Percentiles rank a stretch among this genome's conserved stretches.
Conservation (phyloP, 2,329 filamentous ascomycete species). For the Sclerotinia nivalis region DNA sequence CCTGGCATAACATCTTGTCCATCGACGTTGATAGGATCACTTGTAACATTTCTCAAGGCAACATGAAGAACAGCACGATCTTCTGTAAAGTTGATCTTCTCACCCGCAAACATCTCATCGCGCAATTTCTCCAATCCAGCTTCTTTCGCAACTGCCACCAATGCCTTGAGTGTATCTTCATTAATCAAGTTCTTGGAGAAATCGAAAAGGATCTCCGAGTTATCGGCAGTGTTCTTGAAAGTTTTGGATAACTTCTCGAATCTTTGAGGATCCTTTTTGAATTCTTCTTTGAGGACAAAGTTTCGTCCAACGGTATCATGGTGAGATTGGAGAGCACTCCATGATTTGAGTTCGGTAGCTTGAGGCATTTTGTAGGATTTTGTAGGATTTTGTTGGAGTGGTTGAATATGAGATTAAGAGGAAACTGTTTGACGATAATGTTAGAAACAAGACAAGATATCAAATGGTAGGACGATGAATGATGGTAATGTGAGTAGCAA, state of each 20-base stretch:
- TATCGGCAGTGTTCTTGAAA: constrained; percentile 76
- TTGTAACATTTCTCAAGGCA: constrained; percentile 86
- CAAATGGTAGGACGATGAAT: background rate
- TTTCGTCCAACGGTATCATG: constrained; percentile 82
- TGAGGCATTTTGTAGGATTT: constrained; percentile 68
- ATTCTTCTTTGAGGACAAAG: constrained; percentile 91
- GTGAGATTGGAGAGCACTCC: constrained; percentile 88
- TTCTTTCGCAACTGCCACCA: constrained; percentile 89
- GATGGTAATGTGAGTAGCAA: background rate
- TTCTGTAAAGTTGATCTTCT: constrained; percentile 99
- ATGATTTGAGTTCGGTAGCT: constrained; percentile 81
- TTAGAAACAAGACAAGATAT: background rate
- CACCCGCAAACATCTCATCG: constrained; percentile 95
- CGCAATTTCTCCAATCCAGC: constrained; percentile 89
- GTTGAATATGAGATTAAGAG: background rate
- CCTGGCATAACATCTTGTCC: constrained; percentile 92
- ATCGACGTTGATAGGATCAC: constrained; percentile 80
- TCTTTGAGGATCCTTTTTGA: constrained; percentile 81
- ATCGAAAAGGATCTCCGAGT: constrained; percentile 90
- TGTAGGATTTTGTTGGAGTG: background rate
- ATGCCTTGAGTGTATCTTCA: constrained; percentile 83
- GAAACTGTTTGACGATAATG: background rate
- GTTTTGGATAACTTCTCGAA: constrained; percentile 88
- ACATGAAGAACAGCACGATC: constrained; percentile 93
- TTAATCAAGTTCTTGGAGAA: constrained; percentile 99